Conservation (phyloP, 495 filamentous ascomycete species). For the Peziza echinospora region DNA sequence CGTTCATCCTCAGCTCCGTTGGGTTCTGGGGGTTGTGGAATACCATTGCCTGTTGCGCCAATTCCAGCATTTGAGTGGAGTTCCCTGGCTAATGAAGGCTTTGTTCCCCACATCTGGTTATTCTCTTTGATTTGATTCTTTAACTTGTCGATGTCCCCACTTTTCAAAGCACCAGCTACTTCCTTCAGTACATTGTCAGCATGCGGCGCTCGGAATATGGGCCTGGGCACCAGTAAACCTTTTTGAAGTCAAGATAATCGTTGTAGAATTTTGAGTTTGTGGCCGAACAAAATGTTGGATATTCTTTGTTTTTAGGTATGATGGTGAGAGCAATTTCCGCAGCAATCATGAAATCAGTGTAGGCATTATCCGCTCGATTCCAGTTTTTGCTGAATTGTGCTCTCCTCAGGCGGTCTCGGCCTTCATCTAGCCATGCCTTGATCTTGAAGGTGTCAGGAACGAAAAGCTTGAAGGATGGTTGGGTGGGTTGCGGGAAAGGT, state of each 20-base stretch:
- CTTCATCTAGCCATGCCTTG: slow-evolving; percentile 17
- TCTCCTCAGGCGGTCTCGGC: slow-evolving; percentile 9
- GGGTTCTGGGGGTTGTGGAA: slow-evolving; percentile 10
- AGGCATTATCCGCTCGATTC: slow-evolving; percentile 37
- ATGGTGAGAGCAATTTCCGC: slow-evolving; percentile 52
- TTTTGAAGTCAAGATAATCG: neutral
- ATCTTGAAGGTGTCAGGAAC: slow-evolving; percentile 5
- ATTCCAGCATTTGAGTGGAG: neutral
- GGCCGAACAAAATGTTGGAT: slow-evolving; percentile 27
- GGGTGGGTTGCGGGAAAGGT: neutral
- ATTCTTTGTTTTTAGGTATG: slow-evolving; percentile 52
- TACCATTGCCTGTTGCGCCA: neutral
- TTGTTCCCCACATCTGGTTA: slow-evolving; percentile 14
- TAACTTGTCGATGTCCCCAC: neutral
- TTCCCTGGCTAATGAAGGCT: slow-evolving; percentile 4
- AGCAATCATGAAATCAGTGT: slow-evolving; percentile 59
- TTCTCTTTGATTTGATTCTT: slow-evolving; percentile 3
- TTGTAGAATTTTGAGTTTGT: slow-evolving; percentile 3
- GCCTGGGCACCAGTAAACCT: neutral
- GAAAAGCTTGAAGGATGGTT: slow-evolving; percentile 1
- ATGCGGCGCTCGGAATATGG: neutral
- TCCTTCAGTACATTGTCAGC: neutral
- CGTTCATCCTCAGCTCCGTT: slow-evolving; percentile 11
- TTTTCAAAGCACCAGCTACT: too few species aligned
- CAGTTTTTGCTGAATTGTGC: slow-evolving; percentile 12